Evolutionary conservation across 2,329 filamentous ascomycete genomes (phyloP), one percentile per base, ranked within the genome.

Genomic region (Paecilomyces dactylethromorphus): DNA sequence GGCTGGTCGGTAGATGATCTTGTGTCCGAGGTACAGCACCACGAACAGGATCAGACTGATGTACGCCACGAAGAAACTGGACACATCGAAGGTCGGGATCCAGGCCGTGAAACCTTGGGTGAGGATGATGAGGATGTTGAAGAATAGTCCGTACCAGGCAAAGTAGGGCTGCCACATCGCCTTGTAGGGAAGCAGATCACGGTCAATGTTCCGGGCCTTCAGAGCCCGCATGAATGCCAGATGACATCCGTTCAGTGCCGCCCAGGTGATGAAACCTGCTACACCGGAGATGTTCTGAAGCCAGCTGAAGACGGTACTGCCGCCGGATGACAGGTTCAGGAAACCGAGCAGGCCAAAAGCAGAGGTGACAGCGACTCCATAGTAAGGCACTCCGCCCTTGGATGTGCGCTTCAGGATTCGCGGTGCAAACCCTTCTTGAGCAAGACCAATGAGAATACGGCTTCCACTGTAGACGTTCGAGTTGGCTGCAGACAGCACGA

Each of bases 41-140:
- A 82, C 66, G 65, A 89, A 90, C 2, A 90, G 68, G 26, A 89
- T 83, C 59, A 89, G 67, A 62, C 84, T 87, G 64, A 88, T 70
- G 64, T 89, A 90, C 12, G 82, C 79, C 2, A 84, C 80, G 62
- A 89, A 88, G 65, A 90, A 90, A 52, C 80, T 75, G 56, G 78
- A 78, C 5, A 81, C 81, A 65, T 75, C 78, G 83, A 87, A 90
- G 7, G 50, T 61, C 1, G 74, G 76, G 49, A 90, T 85, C 68
- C 89, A 90, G 5, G 82, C 81, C 10, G 84, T 85, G 73, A 90
- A 90, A 3, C 87, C 88, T 67, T 86, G 86, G 0, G 87, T 89
- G 22, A 90, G 60, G 56, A 86, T 80, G 61, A 90, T 86, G 55
- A 89, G 70, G 2, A 82, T 61, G 71, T 82, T 87, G 74, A 88